Conservation (phyloP, 2,329 filamentous ascomycete species). For the Sarocladiaceae sp. region DNA sequence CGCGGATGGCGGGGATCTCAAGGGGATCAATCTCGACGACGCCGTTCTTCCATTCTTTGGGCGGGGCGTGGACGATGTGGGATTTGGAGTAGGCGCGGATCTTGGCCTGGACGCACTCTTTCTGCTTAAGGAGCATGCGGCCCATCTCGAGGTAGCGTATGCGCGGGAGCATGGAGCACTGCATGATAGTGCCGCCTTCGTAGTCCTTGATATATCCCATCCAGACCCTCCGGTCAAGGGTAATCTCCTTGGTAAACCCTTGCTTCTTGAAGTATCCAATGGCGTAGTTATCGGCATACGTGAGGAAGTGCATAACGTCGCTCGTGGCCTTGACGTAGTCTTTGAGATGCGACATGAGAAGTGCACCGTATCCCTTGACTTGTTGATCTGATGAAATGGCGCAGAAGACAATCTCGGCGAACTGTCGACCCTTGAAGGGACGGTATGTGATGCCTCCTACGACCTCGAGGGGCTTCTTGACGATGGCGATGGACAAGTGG, state of each 20-base stretch:
- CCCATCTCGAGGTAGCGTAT: conserved; percentile 91
- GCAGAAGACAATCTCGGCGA: conserved; percentile 98
- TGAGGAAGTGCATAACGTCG: conserved; percentile 96
- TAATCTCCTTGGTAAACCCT: conserved; percentile 98
- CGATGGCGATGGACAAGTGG: conserved; percentile 92
- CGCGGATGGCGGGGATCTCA: conserved; percentile 79
- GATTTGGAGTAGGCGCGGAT: conserved; percentile 86
- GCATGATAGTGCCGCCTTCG: conserved; percentile 98
- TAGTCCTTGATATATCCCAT: conserved; percentile 99
- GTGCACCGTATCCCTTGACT: conserved; percentile 95
- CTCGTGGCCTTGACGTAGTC: conserved; percentile 97
- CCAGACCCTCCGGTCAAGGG: conserved; percentile 82
- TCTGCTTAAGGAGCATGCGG: conserved; percentile 94
- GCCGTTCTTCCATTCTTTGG: conserved; percentile 77
- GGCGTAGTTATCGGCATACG: conserved; percentile 97
- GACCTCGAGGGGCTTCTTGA: conserved; percentile 94
- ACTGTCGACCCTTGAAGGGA: conserved; percentile 84
- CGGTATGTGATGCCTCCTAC: conserved; percentile 95
- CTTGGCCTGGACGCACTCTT: conserved; percentile 90
- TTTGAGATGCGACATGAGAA: conserved; percentile 96
- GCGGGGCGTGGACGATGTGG: conserved; percentile 80
- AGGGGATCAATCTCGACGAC: conserved; percentile 74
- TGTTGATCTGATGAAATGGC: conserved; percentile 97
- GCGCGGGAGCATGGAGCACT: conserved; percentile 93
- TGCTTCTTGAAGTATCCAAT: conserved; percentile 99